Conservation (phyloP, 208 protist genomes). For the Leishmania guyanensis region DNA sequence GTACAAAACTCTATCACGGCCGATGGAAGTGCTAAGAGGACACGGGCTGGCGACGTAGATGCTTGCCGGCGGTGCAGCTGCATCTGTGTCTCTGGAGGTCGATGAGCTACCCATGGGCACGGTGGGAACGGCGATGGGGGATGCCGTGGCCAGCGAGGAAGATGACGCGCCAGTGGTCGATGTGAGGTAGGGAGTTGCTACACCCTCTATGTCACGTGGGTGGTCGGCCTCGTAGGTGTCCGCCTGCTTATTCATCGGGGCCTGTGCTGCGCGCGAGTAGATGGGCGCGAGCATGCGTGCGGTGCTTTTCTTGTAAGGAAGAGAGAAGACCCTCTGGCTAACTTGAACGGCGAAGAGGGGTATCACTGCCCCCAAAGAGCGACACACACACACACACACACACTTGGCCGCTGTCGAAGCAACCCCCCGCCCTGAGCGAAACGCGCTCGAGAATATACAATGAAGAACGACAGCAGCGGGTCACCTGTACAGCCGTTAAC, state of each 20-base stretch:
- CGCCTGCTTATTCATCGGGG: background rate
- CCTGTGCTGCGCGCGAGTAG: background rate
- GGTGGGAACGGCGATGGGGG: background rate
- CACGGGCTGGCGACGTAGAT: slow-evolving; percentile 25
- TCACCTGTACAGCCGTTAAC: background rate
- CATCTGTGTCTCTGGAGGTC: background rate
- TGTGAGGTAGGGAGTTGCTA: background rate
- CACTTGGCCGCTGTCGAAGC: background rate
- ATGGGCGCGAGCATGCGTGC: background rate
- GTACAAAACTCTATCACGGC: background rate
- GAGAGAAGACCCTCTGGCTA: background rate
- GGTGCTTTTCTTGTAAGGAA: background rate
- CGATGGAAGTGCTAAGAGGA: background rate
- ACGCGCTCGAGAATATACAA: background rate
- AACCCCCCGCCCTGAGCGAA: background rate
- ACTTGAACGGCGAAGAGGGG: background rate
- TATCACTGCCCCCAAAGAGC: background rate
- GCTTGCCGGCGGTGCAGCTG: background rate
- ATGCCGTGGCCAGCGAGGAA: slow-evolving; percentile 1
- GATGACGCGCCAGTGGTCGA: background rate
- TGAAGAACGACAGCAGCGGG: background rate
- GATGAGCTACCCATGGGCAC: background rate
- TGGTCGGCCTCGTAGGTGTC: background rate
- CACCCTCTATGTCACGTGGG: background rate
- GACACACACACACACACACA: background rate